Evolutionary conservation across 768 basidiomycete species (phyloP).

Genomic region (Tricholoma saponaceum): DNA sequence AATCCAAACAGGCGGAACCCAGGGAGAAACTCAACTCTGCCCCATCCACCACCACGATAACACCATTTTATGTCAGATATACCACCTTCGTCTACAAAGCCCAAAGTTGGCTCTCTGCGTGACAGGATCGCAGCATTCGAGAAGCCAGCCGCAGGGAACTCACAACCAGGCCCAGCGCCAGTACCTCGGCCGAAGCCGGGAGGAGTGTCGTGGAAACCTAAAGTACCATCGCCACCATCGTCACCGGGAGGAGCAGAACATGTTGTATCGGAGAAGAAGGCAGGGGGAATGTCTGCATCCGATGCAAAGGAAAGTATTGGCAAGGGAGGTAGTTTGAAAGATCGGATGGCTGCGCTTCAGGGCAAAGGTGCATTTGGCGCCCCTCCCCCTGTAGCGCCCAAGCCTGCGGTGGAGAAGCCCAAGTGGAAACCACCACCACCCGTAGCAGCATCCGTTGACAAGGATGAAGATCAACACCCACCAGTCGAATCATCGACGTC

Average conservation of each 20-base stretch:
- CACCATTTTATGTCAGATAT: slow-evolving; percentile 51
- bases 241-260: slow-evolving; percentile 25
- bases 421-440: slow-evolving; percentile 89
- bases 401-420: slow-evolving; percentile 63
- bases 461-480: slow-evolving; percentile 35
- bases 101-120: slow-evolving; percentile 73
- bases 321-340: slow-evolving; percentile 77
- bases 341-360: slow-evolving; percentile 93
- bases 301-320: slow-evolving; percentile 89
- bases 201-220: slow-evolving; percentile 71
- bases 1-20: neutral
- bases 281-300: slow-evolving; percentile 66
- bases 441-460: slow-evolving; percentile 38
- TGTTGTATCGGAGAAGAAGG: slow-evolving; percentile 22
- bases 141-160: slow-evolving; percentile 45
- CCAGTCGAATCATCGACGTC: slow-evolving; percentile 25
- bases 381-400: slow-evolving; percentile 48
- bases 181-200: slow-evolving; percentile 64
- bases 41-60: slow-evolving; percentile 14
- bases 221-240: slow-evolving; percentile 46
- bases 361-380: slow-evolving; percentile 78
- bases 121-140: slow-evolving; percentile 91
- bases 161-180: slow-evolving; percentile 32
- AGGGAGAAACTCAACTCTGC: neutral
- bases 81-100: slow-evolving; percentile 47